Conservation (phyloP, 2,329 filamentous ascomycete species). For the Pseudogymnoascus sp. region DNA sequence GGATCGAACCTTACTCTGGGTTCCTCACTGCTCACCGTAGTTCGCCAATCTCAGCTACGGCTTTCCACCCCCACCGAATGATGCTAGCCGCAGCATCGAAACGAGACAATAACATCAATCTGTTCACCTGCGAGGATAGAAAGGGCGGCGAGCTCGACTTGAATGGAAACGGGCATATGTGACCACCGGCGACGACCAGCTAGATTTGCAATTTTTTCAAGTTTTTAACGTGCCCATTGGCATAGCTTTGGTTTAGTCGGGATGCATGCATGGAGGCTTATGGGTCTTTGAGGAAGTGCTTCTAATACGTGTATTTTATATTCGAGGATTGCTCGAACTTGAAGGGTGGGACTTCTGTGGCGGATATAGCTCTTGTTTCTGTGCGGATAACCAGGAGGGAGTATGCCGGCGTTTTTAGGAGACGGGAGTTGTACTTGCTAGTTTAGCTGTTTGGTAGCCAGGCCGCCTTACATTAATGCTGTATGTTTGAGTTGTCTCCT, state of each 20-base stretch:
- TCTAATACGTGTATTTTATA: conserved; percentile 9
- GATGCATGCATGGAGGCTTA: not conserved
- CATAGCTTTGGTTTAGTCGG: conserved; percentile 8
- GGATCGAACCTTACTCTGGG: conserved; percentile 82
- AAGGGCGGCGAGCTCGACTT: conserved; percentile 19
- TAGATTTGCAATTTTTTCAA: conserved; percentile 4
- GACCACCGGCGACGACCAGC: not conserved
- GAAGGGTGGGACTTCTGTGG: not conserved
- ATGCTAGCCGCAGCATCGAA: conserved; percentile 81
- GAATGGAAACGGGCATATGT: conserved; percentile 6
- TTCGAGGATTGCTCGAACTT: not conserved
- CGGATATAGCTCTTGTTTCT: conserved; percentile 2
- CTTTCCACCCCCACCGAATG: conserved; percentile 92
- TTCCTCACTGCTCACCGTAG: conserved; percentile 77
- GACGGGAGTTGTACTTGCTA: conserved; percentile 9
- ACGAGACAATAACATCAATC: conserved; percentile 83
- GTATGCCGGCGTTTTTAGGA: not conserved
- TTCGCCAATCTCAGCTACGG: conserved; percentile 77
- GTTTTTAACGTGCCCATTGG: not conserved
- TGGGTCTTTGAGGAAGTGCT: not conserved
- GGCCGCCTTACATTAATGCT: not conserved
- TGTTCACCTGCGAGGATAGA: conserved; percentile 65
- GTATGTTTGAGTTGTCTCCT: conserved; percentile 3
- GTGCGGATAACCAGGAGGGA: conserved; percentile 5
- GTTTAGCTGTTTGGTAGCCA: conserved; percentile 1